Percentiles rank a stretch among this genome's conserved stretches.
phyloP scores from a whole-genome alignment of 2,329 filamentous ascomycete genomes.

The Fusarium caatingaense region DNA sequence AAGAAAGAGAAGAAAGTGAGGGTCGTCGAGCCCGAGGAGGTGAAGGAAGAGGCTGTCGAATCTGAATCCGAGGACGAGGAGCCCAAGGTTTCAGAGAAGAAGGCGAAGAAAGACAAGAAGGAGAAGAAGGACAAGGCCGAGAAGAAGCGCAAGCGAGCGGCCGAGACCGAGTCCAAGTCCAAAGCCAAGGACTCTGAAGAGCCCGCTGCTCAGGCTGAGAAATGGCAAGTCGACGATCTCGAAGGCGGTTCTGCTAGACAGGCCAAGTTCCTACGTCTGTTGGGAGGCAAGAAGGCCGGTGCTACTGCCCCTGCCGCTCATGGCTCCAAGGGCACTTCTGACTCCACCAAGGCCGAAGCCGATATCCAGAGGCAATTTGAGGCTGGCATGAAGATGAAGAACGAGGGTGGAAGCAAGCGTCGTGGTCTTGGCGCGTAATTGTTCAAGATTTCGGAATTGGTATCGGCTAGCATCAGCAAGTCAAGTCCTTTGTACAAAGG shows the following conservation, averaged over 20 bases:
- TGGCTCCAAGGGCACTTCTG: constrained; percentile 46
- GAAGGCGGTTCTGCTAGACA: constrained; percentile 64
- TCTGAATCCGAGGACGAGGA: constrained; percentile 24
- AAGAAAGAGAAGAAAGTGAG: constrained; percentile 45
- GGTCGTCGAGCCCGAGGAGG: constrained; percentile 16
- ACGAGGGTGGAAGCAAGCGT: constrained; percentile 61
- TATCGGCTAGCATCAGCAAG: background rate
- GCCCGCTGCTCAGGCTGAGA: constrained; percentile 48
- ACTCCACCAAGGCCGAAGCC: constrained; percentile 58
- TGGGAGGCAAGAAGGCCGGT: constrained; percentile 63
- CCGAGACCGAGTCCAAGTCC: constrained; percentile 24
- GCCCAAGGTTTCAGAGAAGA: constrained; percentile 43
- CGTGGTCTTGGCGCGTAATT: constrained; percentile 64
- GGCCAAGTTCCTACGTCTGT: constrained; percentile 67
- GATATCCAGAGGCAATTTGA: constrained; percentile 69
- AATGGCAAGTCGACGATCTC: constrained; percentile 66
- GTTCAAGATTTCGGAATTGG: background rate
- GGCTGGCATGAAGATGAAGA: constrained; percentile 66
- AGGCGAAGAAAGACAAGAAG: constrained; percentile 52
- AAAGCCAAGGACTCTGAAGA: constrained; percentile 30
- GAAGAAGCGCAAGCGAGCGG: constrained; percentile 52
- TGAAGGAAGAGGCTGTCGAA: constrained; percentile 40
- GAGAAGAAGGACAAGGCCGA: constrained; percentile 46
- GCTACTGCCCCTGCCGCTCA: constrained; percentile 42
- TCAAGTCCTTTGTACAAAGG: constrained; percentile 16